Base-by-base conservation (phyloP, 139 green algal species). In the Picochlorum sp. region DNA sequence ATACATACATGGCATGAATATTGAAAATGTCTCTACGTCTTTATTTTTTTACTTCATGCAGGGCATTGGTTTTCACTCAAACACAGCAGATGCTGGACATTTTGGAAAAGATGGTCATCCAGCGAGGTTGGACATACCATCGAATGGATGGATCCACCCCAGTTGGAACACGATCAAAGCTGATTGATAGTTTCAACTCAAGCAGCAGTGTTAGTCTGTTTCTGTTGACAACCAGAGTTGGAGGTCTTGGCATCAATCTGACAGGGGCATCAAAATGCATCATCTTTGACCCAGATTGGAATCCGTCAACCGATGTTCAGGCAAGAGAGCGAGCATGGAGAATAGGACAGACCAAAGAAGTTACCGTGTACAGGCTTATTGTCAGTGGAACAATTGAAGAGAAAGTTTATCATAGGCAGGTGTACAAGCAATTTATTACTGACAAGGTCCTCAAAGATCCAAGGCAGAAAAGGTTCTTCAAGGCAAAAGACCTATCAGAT, bases 1-100 rank as follows among this genome's bases (percentile, higher is more conserved):
- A 24, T 24, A 24, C 23, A 24, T 24, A n/a, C n/a, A n/a, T n/a
- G n/a, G 23, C 23, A 50, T 14, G 50, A 26, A 26, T 11, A 10
- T 41, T 41, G 34, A 11, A 41, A 41, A 11, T 14, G 14, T 41
- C 34, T 4, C 8, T 7, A 6, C 1, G 34, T 41, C 34, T 4
- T 41, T 41, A 4, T 9, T 10, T 0, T 45, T 23, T 54, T 4
- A 0, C 45, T 20, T 51, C 15, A 26, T 6, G 47, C n/a, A 76
- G 60, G 23, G 79, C 78, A 16, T 80, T 94, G 60, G 37, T 94
- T 15, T 94, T 93, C 77, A 82, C 73, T 1, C 90, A 97, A 88
- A 97, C 90, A 38, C 89, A 96, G 80, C 88, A 97, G 80, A 98
- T 98, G 94, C 81, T 99, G 62, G 94, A 99, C 79, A 98, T 99